Conservation (phyloP, 2,329 filamentous ascomycete species). For the Fusarium chaquense region DNA sequence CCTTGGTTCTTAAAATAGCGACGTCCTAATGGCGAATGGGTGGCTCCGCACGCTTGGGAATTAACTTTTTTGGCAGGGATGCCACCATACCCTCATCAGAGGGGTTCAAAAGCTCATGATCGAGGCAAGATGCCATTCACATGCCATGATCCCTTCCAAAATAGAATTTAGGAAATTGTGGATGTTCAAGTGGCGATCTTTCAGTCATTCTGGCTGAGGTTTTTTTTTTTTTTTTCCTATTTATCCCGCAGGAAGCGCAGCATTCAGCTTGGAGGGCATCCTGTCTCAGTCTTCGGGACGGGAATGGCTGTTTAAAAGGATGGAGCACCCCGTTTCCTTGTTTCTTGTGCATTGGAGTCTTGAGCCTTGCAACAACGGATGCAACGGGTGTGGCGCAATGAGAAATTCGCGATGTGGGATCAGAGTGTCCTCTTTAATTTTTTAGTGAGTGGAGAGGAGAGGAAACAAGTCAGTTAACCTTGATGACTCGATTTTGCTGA, state of each 20-base stretch:
- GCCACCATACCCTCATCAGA: slow-evolving; percentile 17
- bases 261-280: slow-evolving; percentile 41
- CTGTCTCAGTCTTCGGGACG: slow-evolving; percentile 44
- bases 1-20: slow-evolving; percentile 46
- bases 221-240: not conserved
- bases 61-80: slow-evolving; percentile 32
- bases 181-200: slow-evolving; percentile 32
- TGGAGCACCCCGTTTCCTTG: slow-evolving; percentile 25
- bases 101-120: slow-evolving; percentile 15
- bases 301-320: slow-evolving; percentile 39
- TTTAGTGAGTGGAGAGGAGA: slow-evolving; percentile 26
- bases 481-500: not conserved
- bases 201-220: slow-evolving; percentile 16
- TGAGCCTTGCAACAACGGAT: slow-evolving; percentile 24
- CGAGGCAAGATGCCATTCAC: slow-evolving; percentile 19
- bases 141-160: slow-evolving; percentile 17
- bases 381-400: slow-evolving; percentile 40
- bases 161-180: slow-evolving; percentile 22
- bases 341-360: slow-evolving; percentile 24
- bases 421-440: slow-evolving; percentile 21
- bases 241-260: slow-evolving; percentile 39
- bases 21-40: slow-evolving; percentile 10
- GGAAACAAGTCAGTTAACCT: slow-evolving; percentile 5
- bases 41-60: slow-evolving; percentile 22
- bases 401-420: slow-evolving; percentile 24